Evolutionary conservation across 768 basidiomycete species (phyloP).

Genomic region (Boletus patriciae): DNA sequence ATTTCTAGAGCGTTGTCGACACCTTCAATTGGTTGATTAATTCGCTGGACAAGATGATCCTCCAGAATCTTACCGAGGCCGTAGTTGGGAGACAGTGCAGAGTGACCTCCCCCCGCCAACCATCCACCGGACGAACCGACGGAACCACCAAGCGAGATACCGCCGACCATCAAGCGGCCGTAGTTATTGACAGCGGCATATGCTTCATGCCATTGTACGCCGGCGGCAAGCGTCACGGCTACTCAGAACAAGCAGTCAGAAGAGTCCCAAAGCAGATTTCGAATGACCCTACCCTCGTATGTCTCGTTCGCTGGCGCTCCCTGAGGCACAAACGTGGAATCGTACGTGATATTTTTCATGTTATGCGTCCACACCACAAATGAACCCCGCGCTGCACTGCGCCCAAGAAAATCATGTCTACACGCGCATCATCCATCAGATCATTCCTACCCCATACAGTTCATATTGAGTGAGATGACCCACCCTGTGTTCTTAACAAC

Average conservation of each 20-base stretch:
- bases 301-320: conserved; percentile 27
- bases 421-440: background rate
- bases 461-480: background rate
- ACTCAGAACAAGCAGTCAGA: conserved; percentile 15
- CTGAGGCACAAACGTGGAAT: conserved; percentile 32
- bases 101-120: conserved; percentile 52
- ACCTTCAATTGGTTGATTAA: conserved; percentile 28
- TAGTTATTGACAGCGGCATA: conserved; percentile 42
- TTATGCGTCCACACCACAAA: conserved; percentile 47
- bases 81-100: conserved; percentile 38
- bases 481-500: conserved; percentile 33
- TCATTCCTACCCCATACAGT: background rate
- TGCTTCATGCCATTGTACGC: conserved; percentile 49
- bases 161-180: conserved; percentile 47
- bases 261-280: background rate
- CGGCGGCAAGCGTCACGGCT: conserved; percentile 41
- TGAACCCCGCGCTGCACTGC: conserved; percentile 39
- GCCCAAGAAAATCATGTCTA: conserved; percentile 44
- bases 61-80: conserved; percentile 41
- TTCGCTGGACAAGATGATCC: background rate
- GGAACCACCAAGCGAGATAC: conserved; percentile 38
- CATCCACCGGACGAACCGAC: conserved; percentile 54
- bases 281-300: conserved; percentile 22
- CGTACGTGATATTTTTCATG: conserved; percentile 40
- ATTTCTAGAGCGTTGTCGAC: conserved; percentile 53